phyloP scores from a whole-genome alignment of 2,329 filamentous ascomycete genomes.

The Beauveria rudraprayagi region DNA sequence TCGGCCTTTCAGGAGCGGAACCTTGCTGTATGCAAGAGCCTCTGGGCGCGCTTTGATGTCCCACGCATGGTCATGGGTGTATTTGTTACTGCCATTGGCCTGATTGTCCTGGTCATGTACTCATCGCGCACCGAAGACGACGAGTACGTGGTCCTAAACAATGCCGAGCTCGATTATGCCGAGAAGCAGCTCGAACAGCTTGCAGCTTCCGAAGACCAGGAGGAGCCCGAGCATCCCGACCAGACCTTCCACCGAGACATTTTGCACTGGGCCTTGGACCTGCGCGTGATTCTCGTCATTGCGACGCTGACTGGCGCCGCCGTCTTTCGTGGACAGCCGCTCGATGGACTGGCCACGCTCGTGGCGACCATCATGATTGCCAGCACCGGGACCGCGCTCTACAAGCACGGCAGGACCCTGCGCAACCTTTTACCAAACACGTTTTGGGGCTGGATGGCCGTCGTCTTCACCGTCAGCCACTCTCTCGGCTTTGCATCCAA shows the following conservation, averaged over 20 bases:
- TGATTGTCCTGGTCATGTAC: constrained; percentile 66
- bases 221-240: constrained; percentile 35
- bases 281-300: constrained; percentile 25
- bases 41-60: constrained; percentile 92
- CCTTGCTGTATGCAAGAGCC: constrained; percentile 65
- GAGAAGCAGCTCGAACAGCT: constrained; percentile 46
- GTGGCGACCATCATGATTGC: constrained; percentile 26
- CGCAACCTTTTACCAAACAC: constrained; percentile 57
- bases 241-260: constrained; percentile 24
- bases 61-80: constrained; percentile 79
- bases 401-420: constrained; percentile 36
- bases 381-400: constrained; percentile 36
- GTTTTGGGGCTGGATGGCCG: constrained; percentile 81
- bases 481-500: constrained; percentile 95
- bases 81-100: constrained; percentile 56
- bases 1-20: constrained; percentile 70
- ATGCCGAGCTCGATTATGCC: constrained; percentile 50
- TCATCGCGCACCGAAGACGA: constrained; percentile 51
- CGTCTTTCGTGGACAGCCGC: constrained; percentile 24
- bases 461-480: constrained; percentile 74
- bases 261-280: constrained; percentile 29
- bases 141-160: constrained; percentile 44
- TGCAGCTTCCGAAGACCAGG: constrained; percentile 25
- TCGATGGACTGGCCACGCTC: constrained; percentile 33
- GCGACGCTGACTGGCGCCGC: constrained; percentile 22